Percentiles rank a stretch among this genome's conserved stretches.
These are phyloP conservation scores for Aureobasidium melanogenum DNA, from an alignment of 2,329 filamentous ascomycete genomes.

Conservation along the genomic window DNA sequence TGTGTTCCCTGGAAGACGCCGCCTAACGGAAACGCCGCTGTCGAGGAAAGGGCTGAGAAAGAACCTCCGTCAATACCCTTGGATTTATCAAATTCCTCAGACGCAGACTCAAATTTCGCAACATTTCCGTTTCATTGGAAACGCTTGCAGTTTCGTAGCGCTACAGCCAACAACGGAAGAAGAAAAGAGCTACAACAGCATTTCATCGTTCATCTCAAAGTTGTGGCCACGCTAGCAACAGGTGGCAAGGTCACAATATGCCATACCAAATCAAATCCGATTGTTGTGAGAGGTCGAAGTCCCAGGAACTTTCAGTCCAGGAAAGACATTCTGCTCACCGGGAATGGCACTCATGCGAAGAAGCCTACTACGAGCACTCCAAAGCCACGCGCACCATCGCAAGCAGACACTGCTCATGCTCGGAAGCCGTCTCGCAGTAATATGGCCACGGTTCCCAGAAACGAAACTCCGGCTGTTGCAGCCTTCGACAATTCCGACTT, in stretches of 20 bases:
- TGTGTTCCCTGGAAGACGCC: slow-evolving; percentile 98
- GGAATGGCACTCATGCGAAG: slow-evolving; percentile 67
- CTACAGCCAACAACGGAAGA: slow-evolving; percentile 91
- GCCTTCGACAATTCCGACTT: slow-evolving; percentile 32
- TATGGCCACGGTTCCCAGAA: slow-evolving; percentile 15
- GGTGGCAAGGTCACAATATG: slow-evolving; percentile 74
- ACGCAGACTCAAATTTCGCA: slow-evolving; percentile 73
- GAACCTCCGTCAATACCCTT: slow-evolving; percentile 78
- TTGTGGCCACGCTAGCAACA: slow-evolving; percentile 73
- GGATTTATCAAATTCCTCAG: slow-evolving; percentile 54
- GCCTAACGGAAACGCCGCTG: slow-evolving; percentile 54
- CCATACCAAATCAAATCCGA: slow-evolving; percentile 78
- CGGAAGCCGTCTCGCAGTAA: not conserved
- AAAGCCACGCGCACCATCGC: not conserved
- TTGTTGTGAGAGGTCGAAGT: slow-evolving; percentile 87
- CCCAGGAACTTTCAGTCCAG: slow-evolving; percentile 90
- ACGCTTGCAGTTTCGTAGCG: slow-evolving; percentile 84
- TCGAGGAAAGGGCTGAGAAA: slow-evolving; percentile 66
- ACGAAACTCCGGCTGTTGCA: slow-evolving; percentile 26
- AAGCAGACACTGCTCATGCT: not conserved
- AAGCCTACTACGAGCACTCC: slow-evolving; percentile 35
- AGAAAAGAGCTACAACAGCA: slow-evolving; percentile 94
- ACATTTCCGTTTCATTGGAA: slow-evolving; percentile 94
- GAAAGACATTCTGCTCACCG: slow-evolving; percentile 82
- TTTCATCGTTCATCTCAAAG: slow-evolving; percentile 81